Evolutionary conservation across 2,329 filamentous ascomycete genomes (phyloP).

Genomic region (Zymoseptoria tritici): DNA sequence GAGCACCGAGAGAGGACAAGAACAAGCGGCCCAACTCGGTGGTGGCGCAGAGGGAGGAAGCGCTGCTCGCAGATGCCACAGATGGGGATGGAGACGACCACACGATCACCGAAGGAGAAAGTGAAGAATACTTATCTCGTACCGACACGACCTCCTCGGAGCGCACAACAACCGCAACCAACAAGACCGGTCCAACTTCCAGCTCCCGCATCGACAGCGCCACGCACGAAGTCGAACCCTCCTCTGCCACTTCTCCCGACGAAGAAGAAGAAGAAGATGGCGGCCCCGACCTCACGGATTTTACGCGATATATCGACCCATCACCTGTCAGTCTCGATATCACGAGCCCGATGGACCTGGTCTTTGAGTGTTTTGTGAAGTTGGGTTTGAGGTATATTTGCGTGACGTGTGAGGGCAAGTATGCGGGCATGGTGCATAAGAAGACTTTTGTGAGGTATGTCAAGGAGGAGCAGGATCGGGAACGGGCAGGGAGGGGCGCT

Average conservation of each 20-base stretch:
- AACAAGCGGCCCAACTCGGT: slow-evolving; percentile 4
- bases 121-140: neutral
- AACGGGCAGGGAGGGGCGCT: slow-evolving; percentile 11
- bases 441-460: slow-evolving; percentile 95
- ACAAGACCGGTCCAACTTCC: neutral
- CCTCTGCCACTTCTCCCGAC: slow-evolving; percentile 1
- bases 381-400: slow-evolving; percentile 88
- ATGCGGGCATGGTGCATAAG: slow-evolving; percentile 88
- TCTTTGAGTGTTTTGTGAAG: slow-evolving; percentile 95
- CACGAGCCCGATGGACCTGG: slow-evolving; percentile 82
- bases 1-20: slow-evolving; percentile 42
- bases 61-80: neutral
- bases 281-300: slow-evolving; percentile 64
- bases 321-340: slow-evolving; percentile 84
- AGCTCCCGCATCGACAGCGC: neutral
- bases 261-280: slow-evolving; percentile 10
- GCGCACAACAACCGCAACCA: neutral
- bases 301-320: slow-evolving; percentile 85
- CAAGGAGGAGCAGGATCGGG: slow-evolving; percentile 64
- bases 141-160: neutral
- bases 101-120: neutral
- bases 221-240: neutral
- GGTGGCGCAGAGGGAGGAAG: neutral
- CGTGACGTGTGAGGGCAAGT: slow-evolving; percentile 74
- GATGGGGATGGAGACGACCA: slow-evolving; percentile 6